A percentile compares a stretch with the other conserved stretches of the same genome.
Conservation (phyloP, 176 grass and related monocot genomes). For the Zea luxurians region DNA sequence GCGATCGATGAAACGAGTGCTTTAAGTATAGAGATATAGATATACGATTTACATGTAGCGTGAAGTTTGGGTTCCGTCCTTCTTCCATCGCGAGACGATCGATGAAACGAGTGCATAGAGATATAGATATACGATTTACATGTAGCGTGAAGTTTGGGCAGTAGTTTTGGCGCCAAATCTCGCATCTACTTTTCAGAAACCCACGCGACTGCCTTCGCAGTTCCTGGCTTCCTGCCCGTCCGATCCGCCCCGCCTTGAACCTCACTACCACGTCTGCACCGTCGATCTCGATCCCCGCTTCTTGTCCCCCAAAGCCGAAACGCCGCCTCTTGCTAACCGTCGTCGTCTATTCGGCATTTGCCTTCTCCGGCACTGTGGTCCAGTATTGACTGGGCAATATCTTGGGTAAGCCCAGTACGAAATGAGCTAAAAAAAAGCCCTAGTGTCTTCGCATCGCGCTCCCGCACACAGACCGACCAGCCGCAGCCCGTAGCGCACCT, state of each 20-base stretch:
- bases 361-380: background rate
- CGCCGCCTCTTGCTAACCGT: background rate
- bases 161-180: slow-evolving; percentile 32
- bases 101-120: too few species aligned
- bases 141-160: background rate
- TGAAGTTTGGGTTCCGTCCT: background rate
- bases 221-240: background rate
- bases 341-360: background rate
- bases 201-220: slow-evolving; percentile 16
- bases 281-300: background rate
- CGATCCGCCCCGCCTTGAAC: background rate
- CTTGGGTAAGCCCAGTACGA: too few species aligned
- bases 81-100: too few species aligned
- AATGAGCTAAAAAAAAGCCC: too few species aligned
- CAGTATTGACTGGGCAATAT: too few species aligned
- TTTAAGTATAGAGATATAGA: too few species aligned
- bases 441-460: too few species aligned
- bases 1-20: too few species aligned
- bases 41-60: too few species aligned
- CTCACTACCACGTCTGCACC: background rate
- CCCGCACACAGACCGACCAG: too few species aligned
- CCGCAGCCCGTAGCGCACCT: too few species aligned
- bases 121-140: too few species aligned
- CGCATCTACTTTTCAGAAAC: background rate
- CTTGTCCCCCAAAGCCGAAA: background rate